Percentiles rank a stretch among this genome's conserved stretches.
Evolutionary conservation across 2,329 filamentous ascomycete species (phyloP).

Genomic region (Bipolaris victoriae): DNA sequence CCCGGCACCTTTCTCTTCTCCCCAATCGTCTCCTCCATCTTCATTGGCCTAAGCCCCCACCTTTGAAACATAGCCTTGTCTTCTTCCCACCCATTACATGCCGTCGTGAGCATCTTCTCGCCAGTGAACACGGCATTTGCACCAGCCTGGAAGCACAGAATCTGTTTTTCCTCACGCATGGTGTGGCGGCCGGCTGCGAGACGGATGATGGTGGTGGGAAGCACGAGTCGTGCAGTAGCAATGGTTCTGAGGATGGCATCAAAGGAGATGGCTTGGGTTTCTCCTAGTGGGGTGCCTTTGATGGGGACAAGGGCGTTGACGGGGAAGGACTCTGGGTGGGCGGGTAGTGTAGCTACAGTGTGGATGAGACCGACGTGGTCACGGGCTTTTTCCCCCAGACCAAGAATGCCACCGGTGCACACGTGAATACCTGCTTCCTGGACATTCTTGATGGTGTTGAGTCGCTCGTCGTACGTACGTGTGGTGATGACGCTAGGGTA

Average conservation of each 20-base stretch:
- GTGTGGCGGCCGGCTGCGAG: conserved; percentile 84
- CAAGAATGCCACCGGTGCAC: conserved; percentile 87
- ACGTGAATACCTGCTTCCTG: conserved; percentile 87
- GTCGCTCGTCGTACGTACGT: conserved; percentile 82
- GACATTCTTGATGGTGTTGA: conserved; percentile 79
- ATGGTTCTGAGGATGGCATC: conserved; percentile 81
- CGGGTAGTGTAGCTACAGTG: conserved; percentile 79
- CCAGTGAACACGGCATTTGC: conserved; percentile 95
- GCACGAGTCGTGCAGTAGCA: conserved; percentile 79
- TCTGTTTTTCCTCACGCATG: conserved; percentile 87
- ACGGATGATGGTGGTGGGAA: conserved; percentile 85
- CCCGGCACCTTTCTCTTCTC: conserved; percentile 34
- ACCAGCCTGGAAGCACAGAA: conserved; percentile 86
- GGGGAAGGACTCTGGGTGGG: conserved; percentile 87
- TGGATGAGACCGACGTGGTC: conserved; percentile 85
- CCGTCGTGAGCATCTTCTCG: conserved; percentile 94
- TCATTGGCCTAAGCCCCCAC: conserved; percentile 84
- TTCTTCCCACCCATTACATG: conserved; percentile 90
- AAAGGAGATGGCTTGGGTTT: conserved; percentile 74
- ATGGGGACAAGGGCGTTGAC: conserved; percentile 92
- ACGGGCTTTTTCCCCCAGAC: conserved; percentile 76
- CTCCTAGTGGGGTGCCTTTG: conserved; percentile 83
- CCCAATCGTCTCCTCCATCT: conserved; percentile 44
- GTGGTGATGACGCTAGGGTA: conserved; percentile 88
- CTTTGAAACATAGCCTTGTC: conserved; percentile 81